Evolutionary conservation across 2,329 filamentous ascomycete species (phyloP).

Genomic region (Penicillium italicum): DNA sequence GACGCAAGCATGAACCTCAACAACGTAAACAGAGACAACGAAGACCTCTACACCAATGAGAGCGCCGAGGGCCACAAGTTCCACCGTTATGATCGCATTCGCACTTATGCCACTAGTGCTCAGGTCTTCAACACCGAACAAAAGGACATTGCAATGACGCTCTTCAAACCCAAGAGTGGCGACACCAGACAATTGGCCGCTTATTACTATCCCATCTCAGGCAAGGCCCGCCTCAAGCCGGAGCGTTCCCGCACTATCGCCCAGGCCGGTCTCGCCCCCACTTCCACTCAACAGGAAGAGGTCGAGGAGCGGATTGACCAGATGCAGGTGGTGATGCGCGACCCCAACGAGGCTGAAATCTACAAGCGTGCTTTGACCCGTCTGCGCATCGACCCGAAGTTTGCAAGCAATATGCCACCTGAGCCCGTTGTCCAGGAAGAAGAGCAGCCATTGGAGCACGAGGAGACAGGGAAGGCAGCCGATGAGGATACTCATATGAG

Average conservation of each 20-base stretch:
- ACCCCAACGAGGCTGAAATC: constrained; percentile 49
- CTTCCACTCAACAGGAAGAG: constrained; percentile 29
- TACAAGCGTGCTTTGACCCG: constrained; percentile 46
- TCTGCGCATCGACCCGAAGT: constrained; percentile 46
- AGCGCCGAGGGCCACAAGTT: constrained; percentile 42
- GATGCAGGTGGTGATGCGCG: constrained; percentile 51
- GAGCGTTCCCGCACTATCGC: constrained; percentile 45
- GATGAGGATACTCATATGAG: constrained; percentile 27
- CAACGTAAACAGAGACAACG: constrained; percentile 53
- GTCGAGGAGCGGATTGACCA: constrained; percentile 51
- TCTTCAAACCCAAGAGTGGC: constrained; percentile 50
- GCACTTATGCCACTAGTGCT: constrained; percentile 58
- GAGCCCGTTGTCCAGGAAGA: constrained; percentile 16
- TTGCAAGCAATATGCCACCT: constrained; percentile 36
- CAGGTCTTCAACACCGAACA: constrained; percentile 52
- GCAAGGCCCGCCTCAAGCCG: constrained; percentile 55
- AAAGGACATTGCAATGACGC: constrained; percentile 55
- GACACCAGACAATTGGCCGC: constrained; percentile 50
- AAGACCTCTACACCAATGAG: constrained; percentile 48
- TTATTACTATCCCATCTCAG: constrained; percentile 60
- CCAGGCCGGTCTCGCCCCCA: constrained; percentile 40
- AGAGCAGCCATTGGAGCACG: constrained; percentile 11
- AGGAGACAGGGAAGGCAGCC: constrained; percentile 10
- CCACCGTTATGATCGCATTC: constrained; percentile 56
- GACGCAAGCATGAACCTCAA: constrained; percentile 55